These are phyloP conservation scores for Halophytophthora polymorphica DNA, from an alignment of 352 stramenopile species.

Conservation along the genomic window DNA sequence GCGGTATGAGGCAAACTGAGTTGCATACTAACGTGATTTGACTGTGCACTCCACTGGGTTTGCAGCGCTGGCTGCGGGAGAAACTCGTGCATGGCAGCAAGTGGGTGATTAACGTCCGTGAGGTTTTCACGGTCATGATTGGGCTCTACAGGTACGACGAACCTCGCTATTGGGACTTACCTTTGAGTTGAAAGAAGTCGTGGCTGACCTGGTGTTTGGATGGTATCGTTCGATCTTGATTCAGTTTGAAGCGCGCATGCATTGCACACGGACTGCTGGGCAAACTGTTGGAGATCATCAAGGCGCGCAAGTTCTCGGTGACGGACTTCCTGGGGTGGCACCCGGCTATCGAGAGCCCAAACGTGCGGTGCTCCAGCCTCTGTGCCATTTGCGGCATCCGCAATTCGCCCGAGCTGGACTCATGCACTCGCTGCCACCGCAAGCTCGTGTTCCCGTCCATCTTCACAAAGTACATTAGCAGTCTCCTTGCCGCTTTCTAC, in stretches of 20 bases:
- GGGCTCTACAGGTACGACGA: constrained; percentile 63
- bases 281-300: constrained; percentile 48
- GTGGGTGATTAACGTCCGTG: constrained; percentile 57
- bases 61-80: constrained; percentile 72
- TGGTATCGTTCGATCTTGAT: neutral
- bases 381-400: constrained; percentile 73
- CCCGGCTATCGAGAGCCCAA: constrained; percentile 65
- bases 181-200: no score
- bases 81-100: constrained; percentile 48
- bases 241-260: constrained; percentile 57
- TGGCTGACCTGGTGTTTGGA: no score
- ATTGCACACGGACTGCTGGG: constrained; percentile 59
- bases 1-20: no score
- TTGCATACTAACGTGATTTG: neutral
- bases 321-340: constrained; percentile 83
- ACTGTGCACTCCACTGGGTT: neutral
- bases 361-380: constrained; percentile 69
- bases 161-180: neutral
- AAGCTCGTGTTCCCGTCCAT: constrained; percentile 63
- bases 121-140: constrained; percentile 78
- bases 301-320: constrained; percentile 60
- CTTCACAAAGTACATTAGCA: constrained; percentile 79
- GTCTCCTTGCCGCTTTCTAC: constrained; percentile 69
- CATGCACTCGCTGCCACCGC: constrained; percentile 56
- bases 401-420: constrained; percentile 56